Evolutionary conservation across 768 basidiomycete genomes (phyloP).

Genomic region (Omphalotus guepiniiformis): DNA sequence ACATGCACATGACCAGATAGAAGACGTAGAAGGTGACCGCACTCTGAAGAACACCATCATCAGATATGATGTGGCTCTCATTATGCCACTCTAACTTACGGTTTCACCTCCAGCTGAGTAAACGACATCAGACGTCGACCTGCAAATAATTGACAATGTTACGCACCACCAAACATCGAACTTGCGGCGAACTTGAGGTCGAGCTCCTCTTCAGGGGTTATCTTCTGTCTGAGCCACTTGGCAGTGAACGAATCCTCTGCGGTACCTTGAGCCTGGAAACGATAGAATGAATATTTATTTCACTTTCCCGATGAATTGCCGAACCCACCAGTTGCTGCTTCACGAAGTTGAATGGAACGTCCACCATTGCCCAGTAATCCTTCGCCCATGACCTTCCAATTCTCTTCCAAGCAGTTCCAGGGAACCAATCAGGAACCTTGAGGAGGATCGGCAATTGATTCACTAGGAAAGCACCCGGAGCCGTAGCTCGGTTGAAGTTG

Average conservation of each 20-base stretch:
- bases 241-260: slow-evolving; percentile 13
- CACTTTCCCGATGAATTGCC: not conserved
- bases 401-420: slow-evolving; percentile 33
- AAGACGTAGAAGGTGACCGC: slow-evolving; percentile 13
- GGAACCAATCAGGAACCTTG: slow-evolving; percentile 34
- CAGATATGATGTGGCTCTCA: not conserved
- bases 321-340: slow-evolving; percentile 29
- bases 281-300: not conserved
- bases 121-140: not conserved
- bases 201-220: slow-evolving; percentile 12
- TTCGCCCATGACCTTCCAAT: slow-evolving; percentile 26
- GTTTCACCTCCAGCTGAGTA: slow-evolving; percentile 21
- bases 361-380: slow-evolving; percentile 26
- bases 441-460: slow-evolving; percentile 23
- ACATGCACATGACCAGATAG: slow-evolving; percentile 14
- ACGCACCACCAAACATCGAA: slow-evolving; percentile 17
- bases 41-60: slow-evolving; percentile 10
- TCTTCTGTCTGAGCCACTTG: slow-evolving; percentile 10
- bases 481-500: slow-evolving; percentile 7
- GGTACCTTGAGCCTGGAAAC: slow-evolving; percentile 10
- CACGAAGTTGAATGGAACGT: slow-evolving; percentile 30
- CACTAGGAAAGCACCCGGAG: slow-evolving; percentile 12
- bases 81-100: slow-evolving; percentile 11
- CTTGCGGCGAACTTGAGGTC: slow-evolving; percentile 16
- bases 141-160: not conserved